Conservation (phyloP, 2,329 filamentous ascomycete species). For the Sclerotinia spermophila region DNA sequence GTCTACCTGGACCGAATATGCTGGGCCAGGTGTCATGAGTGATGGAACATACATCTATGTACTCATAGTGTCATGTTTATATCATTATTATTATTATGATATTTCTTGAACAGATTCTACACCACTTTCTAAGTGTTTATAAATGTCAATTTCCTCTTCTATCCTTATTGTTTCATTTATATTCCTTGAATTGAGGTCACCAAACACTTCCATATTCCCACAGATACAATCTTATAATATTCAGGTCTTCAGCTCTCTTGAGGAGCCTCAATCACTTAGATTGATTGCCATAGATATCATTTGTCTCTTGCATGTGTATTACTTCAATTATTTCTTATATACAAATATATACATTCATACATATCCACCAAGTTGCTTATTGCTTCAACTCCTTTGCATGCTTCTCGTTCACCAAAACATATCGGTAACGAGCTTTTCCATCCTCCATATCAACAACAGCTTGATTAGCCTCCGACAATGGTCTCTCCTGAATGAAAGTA, state of each 20-base stretch:
- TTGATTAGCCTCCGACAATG: slow-evolving; percentile 54
- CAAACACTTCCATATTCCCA: neutral
- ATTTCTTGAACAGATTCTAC: too few relatives aligned
- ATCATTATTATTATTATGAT: neutral
- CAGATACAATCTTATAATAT: too few relatives aligned
- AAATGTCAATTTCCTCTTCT: neutral
- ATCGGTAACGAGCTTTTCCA: slow-evolving; percentile 50
- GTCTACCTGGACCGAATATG: neutral
- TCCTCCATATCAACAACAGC: slow-evolving; percentile 53
- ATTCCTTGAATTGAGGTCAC: neutral
- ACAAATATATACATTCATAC: neutral
- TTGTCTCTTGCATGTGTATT: neutral
- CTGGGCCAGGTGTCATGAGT: neutral
- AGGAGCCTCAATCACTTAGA: too few relatives aligned
- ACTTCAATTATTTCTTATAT: neutral
- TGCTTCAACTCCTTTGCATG: slow-evolving; percentile 13
- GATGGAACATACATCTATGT: neutral
- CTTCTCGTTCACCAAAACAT: slow-evolving; percentile 37
- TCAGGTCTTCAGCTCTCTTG: too few relatives aligned
- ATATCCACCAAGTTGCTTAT: neutral
- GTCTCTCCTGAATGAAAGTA: slow-evolving; percentile 52
- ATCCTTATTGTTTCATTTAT: neutral
- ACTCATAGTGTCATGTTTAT: neutral
- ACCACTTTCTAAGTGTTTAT: neutral
- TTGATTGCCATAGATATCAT: neutral